Base-by-base conservation (phyloP, 768 basidiomycete genomes). In the Steccherinum ochraceum region DNA sequence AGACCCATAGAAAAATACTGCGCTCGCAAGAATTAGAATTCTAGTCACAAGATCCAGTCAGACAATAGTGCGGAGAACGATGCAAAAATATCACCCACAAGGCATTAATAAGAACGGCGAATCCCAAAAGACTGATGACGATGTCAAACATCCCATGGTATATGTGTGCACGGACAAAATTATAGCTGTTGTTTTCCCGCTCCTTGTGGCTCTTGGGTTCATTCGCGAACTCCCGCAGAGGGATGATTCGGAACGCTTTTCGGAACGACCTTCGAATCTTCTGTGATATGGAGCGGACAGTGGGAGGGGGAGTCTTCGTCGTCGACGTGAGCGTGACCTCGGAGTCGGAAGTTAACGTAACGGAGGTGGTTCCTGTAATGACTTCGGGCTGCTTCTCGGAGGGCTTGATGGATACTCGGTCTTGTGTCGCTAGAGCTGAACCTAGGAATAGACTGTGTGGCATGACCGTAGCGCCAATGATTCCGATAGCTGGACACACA, bases 371-470 rank as follows among this genome's bases (percentile, higher is more conserved):
- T 16, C 40, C 46, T 7, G 30, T 35, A 16, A 16, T 7, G 30
- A 35, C 30, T 35, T 35, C 30, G 7, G 30, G 30, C 30, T 35
- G 30, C 16, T 7, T 7, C 30, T 35, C 30, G 30, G 16, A 16
- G 16, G 30, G 30, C 16, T 35, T 35, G 7, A 35, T 66, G 1
- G 71, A 69, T 13, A 88, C 61, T 42, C 93, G 73, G 52, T 93
- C 84, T 63, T 93, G 86, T 0, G 89, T 91, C 1, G 89, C 84
- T 2, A 95, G 79, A 39, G 81, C 79, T 4, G 88, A 89, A 3
- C 92, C 93, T 12, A 95, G 73, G 72, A 87, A 92, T 18, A 95
- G 72, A 49, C 84, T 85, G 64, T 93, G 92, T 0, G 92, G 93
- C 92, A 93, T 93, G 48, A 92, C 83, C 2, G 91, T 95, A 1